Evolutionary conservation across 495 filamentous ascomycete species (phyloP).

Genomic region (Melanomma pulvis-pyrius): DNA sequence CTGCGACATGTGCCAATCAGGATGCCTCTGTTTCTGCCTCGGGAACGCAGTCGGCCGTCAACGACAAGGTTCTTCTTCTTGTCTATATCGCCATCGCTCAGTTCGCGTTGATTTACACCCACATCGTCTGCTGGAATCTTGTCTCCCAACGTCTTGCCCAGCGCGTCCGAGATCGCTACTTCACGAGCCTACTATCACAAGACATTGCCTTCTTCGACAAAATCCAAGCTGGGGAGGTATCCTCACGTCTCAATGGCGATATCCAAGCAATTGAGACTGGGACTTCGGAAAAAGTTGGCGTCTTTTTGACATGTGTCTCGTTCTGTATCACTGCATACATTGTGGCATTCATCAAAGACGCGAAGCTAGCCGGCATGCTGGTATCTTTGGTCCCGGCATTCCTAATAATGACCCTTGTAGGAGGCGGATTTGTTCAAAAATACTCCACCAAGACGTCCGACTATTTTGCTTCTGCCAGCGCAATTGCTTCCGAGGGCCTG

Average conservation of each 20-base stretch:
- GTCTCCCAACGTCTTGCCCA: constrained; percentile 64
- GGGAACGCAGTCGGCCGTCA: constrained; percentile 51
- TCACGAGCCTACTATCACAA: constrained; percentile 78
- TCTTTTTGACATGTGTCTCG: constrained; percentile 41
- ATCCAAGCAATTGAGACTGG: constrained; percentile 58
- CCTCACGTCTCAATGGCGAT: constrained; percentile 84
- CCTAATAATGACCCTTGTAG: constrained; percentile 65
- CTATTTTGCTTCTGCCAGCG: constrained; percentile 53
- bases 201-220: constrained; percentile 94
- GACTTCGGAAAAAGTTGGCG: constrained; percentile 47
- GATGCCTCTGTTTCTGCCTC: constrained; percentile 34
- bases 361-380: constrained; percentile 60
- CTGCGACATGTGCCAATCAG: constrained; percentile 52
- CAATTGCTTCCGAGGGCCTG: constrained; percentile 54
- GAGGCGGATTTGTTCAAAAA: constrained; percentile 62
- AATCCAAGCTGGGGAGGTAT: constrained; percentile 87
- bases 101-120: constrained; percentile 62
- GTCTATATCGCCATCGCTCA: constrained; percentile 66
- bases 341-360: constrained; percentile 42
- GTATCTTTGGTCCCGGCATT: constrained; percentile 67
- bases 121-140: constrained; percentile 62
- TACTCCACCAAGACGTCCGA: constrained; percentile 58
- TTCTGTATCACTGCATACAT: constrained; percentile 46
- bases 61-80: constrained; percentile 62
- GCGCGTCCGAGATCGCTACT: constrained; percentile 73